Conservation (phyloP, 1,284 basidiomycete genomes). For the Leccinum glutinopallens region DNA sequence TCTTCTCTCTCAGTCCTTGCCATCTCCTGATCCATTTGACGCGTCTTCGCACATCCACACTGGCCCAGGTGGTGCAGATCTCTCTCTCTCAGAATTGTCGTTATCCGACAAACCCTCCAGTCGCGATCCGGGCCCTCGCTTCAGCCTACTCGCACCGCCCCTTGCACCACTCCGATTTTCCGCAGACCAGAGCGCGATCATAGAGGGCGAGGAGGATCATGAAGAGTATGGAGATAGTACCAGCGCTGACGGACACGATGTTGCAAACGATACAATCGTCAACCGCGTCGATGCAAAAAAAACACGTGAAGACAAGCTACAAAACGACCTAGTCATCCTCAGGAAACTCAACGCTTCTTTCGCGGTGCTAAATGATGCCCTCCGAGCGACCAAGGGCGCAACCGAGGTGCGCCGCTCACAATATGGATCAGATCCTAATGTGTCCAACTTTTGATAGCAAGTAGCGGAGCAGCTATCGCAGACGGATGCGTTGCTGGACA, state of each 20-base stretch:
- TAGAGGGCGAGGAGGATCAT: slow-evolving; percentile 33
- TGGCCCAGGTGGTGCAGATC: slow-evolving; percentile 51
- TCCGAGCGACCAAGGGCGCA: slow-evolving; percentile 59
- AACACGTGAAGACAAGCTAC: slow-evolving; percentile 68
- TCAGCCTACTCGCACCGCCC: slow-evolving; percentile 46
- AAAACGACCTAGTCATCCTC: slow-evolving; percentile 69
- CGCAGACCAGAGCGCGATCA: slow-evolving; percentile 31
- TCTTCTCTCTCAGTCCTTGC: slow-evolving; percentile 54
- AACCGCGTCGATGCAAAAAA: slow-evolving; percentile 38
- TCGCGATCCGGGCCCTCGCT: slow-evolving; percentile 35
- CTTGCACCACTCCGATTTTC: slow-evolving; percentile 32
- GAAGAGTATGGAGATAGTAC: slow-evolving; percentile 29
- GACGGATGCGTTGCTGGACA: slow-evolving; percentile 70
- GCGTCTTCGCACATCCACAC: slow-evolving; percentile 45
- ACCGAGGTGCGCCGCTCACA: slow-evolving; percentile 56
- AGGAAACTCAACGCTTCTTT: slow-evolving; percentile 72
- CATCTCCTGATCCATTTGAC: slow-evolving; percentile 37
- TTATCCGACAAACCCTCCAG: slow-evolving; percentile 42
- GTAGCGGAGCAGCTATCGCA: slow-evolving; percentile 64
- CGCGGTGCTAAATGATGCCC: slow-evolving; percentile 62
- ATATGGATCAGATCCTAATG: slow-evolving; percentile 4
- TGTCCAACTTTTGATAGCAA: slow-evolving; percentile 43
- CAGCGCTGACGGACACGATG: slow-evolving; percentile 26
- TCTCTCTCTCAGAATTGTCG: slow-evolving; percentile 66
- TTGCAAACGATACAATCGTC: slow-evolving; percentile 26